Evolutionary conservation across 495 filamentous ascomycete species (phyloP), one percentile per base, ranked within the genome.

Genomic region (Xylaria flabelliformis): DNA sequence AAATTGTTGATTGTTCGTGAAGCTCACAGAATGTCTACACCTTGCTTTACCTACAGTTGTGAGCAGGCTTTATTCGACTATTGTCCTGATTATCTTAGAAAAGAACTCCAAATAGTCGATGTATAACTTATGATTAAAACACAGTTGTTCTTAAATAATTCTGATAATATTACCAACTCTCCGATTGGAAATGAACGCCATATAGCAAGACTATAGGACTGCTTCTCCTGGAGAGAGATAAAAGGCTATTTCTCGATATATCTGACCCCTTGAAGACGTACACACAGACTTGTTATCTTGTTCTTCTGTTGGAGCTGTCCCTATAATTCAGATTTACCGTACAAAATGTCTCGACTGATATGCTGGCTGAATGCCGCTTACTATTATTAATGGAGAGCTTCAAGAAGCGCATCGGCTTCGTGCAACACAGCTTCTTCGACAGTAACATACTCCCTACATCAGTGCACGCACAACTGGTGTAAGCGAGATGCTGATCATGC

Each of bases 201-300:
- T n/a, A 41, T 50, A 0, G 48, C 9, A n/a, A 50, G 70, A 21
- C 71, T 83, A 1, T 41, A 34, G 12, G 71, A 75, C 53, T 32
- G 59, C 24, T 81, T 73, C 66, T 32, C 39, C 19, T 83, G 79
- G 81, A 36, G n/a, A 0, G 17, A 58, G 7, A 44, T 78, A 32
- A 71, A 74, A 29, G 80, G 74, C 6, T n/a, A n/a, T n/a, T n/a
- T 80, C 21, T 74, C 70, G 3, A 74, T 74, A 1, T 29, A 0
- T 19, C 64, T 80, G n/a, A 76, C 74, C 41, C 12, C 13, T 15
- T 15, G 2, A 44, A 44, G 1, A 15, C 12, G 13, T 44, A 44
- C 41, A 44, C 41, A 15, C 41, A 44, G 41, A 44, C 41, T 13
- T 44, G 15, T 15, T 15, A 76, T 81, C 26, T 80, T 17, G 4